Evolutionary conservation across 345 rosid species (phyloP).

Genomic region (Syzygium grande): DNA sequence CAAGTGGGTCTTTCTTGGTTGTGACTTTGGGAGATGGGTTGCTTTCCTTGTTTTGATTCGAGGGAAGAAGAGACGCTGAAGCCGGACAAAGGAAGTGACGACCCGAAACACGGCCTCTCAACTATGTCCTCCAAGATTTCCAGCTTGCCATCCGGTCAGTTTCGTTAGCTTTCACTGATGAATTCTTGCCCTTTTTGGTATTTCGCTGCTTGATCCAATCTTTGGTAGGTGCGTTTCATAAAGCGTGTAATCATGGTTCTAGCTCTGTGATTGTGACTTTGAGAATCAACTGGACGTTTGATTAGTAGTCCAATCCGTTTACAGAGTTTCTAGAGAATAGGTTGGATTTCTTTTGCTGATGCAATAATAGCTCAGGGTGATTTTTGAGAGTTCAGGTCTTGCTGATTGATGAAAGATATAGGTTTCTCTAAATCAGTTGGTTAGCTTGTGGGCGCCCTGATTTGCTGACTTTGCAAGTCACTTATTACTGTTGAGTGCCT

Average conservation of each 20-base stretch:
- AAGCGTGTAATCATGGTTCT: not conserved
- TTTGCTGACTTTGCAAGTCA: not conserved
- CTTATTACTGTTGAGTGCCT: not conserved
- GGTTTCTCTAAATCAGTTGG: not conserved
- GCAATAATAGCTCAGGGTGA: not conserved
- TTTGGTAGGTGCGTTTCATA: not conserved
- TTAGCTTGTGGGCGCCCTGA: not conserved
- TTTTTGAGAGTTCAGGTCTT: not conserved
- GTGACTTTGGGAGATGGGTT: constrained; percentile 47
- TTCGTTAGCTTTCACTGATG: not conserved
- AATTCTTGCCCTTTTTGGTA: not conserved
- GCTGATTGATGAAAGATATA: not conserved
- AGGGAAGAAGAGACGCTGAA: constrained; percentile 71
- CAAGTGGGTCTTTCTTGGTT: constrained; percentile 10
- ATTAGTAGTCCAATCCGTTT: not conserved
- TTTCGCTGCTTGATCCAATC: constrained; percentile 29
- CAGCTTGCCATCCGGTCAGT: constrained; percentile 62
- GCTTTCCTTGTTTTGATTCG: constrained; percentile 85
- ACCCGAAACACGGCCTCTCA: constrained; percentile 41
- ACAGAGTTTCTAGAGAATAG: not conserved
- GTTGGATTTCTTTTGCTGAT: not conserved
- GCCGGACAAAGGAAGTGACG: constrained; percentile 38
- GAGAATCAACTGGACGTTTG: not conserved
- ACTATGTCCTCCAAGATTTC: constrained; percentile 47
- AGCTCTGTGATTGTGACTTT: not conserved